Evolutionary conservation across 805 yeast genomes (phyloP).

Genomic region (Saccharomycopsis sp.): DNA sequence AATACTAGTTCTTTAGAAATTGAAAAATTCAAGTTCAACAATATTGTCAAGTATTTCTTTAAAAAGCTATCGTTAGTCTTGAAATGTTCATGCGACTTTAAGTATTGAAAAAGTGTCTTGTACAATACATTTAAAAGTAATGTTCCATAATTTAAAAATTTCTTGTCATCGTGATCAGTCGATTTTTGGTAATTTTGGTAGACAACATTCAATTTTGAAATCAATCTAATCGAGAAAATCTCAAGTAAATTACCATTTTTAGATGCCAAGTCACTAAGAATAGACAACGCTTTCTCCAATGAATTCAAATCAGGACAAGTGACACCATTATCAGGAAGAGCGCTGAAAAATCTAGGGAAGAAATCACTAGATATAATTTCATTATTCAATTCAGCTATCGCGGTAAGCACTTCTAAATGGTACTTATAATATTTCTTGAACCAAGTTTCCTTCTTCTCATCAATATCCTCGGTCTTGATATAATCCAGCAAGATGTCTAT

Average conservation of each 20-base stretch:
- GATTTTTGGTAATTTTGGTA: constrained; percentile 1
- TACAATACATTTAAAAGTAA: constrained; percentile 16
- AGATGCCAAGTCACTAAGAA: constrained; percentile 30
- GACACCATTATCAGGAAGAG: constrained; percentile 5
- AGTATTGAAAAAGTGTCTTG: constrained; percentile 9
- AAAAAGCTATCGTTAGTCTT: constrained; percentile 30
- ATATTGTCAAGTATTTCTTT: constrained; percentile 36
- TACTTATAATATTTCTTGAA: constrained; percentile 13
- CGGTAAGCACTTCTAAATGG: constrained; percentile 6
- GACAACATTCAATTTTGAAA: constrained; percentile 28
- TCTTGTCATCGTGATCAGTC: constrained; percentile 5
- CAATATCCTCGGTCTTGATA: constrained; percentile 1
- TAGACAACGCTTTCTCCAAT: constrained; percentile 8
- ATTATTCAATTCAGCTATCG: constrained; percentile 8
- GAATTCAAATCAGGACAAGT: neutral
- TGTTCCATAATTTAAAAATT: constrained; percentile 4
- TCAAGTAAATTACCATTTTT: constrained; percentile 32
- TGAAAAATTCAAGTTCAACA: constrained; percentile 25
- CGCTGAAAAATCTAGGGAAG: constrained; percentile 15
- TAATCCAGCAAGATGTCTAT: constrained; percentile 54
- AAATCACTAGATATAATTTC: constrained; percentile 15
- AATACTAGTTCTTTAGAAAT: constrained; percentile 10
- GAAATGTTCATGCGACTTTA: constrained; percentile 5
- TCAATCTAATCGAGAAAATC: constrained; percentile 32
- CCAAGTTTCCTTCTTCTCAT: neutral